Percentiles rank a stretch among this genome's conserved stretches.
Evolutionary conservation across 306 rosid genomes (phyloP).

Genomic region (Pueraria montana): DNA sequence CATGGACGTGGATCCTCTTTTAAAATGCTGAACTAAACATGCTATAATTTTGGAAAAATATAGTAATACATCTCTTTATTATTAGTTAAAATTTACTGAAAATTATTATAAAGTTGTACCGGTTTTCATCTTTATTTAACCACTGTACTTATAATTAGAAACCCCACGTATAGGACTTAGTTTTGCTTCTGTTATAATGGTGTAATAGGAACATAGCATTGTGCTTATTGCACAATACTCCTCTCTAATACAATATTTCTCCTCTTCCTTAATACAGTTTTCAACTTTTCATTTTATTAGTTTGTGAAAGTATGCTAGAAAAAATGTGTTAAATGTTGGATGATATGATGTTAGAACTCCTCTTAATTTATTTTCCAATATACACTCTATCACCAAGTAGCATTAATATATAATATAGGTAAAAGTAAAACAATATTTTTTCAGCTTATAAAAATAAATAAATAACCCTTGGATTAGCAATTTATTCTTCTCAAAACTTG

Average conservation of each 20-base stretch:
- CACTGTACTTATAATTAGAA: too few species aligned
- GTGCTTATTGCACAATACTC: neutral
- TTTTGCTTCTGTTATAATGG: neutral
- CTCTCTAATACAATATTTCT: neutral
- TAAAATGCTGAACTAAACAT: too few species aligned
- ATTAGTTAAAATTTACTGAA: neutral
- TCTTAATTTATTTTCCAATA: neutral
- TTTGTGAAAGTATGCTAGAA: neutral
- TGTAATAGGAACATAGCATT: too few species aligned
- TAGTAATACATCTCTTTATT: neutral
- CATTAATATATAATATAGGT: too few species aligned
- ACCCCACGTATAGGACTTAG: neutral
- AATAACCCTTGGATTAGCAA: neutral
- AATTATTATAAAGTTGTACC: too few species aligned
- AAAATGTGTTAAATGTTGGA: neutral
- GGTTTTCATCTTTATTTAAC: too few species aligned
- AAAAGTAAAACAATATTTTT: neutral
- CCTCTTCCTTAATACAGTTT: neutral
- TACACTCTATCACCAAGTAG: conserved; percentile 18
- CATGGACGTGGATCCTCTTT: too few species aligned
- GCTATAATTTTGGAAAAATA: neutral
- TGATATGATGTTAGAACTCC: neutral
- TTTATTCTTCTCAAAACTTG: neutral
- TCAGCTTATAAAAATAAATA: neutral
- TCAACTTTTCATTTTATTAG: neutral